These are phyloP conservation scores for Codiaeum variegatum DNA, from an alignment of 441 rosid species.

Conservation along the genomic window DNA sequence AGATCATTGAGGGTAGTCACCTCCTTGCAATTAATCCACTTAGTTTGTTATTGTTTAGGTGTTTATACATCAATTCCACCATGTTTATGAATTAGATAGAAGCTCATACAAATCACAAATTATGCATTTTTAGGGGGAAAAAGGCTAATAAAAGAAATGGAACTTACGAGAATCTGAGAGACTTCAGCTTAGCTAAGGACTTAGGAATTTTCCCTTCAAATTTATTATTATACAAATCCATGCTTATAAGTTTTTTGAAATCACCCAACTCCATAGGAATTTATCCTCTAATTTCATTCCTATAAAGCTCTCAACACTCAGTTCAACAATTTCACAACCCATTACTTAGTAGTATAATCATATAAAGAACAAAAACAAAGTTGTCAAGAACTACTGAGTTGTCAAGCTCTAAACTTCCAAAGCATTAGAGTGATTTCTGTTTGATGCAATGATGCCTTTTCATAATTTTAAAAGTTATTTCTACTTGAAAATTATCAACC, in stretches of 20 bases:
- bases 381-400: too few species aligned
- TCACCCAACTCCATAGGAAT: slow-evolving; percentile 60
- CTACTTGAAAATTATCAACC: too few species aligned
- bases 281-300: slow-evolving; percentile 45
- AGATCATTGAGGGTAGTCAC: slow-evolving; percentile 49
- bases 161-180: slow-evolving; percentile 66
- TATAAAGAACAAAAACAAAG: neutral
- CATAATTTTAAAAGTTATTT: too few species aligned
- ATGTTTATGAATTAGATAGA: neutral
- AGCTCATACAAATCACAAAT: neutral
- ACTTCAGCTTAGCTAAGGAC: slow-evolving; percentile 56
- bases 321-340: slow-evolving; percentile 12
- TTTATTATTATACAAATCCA: slow-evolving; percentile 57
- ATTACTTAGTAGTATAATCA: slow-evolving; percentile 3
- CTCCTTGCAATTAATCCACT: slow-evolving; percentile 62
- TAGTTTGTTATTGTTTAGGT: slow-evolving; percentile 64
- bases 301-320: slow-evolving; percentile 59
- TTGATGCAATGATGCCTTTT: too few species aligned
- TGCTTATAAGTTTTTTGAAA: slow-evolving; percentile 51
- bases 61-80: slow-evolving; percentile 34
- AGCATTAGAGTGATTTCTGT: too few species aligned
- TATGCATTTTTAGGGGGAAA: neutral
- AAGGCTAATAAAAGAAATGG: neutral
- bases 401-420: too few species aligned
- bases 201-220: slow-evolving; percentile 61